A percentile compares a stretch with the other conserved stretches of the same genome.
phyloP scores from a whole-genome alignment of 768 basidiomycete genomes.

The Amanita muscaria region DNA sequence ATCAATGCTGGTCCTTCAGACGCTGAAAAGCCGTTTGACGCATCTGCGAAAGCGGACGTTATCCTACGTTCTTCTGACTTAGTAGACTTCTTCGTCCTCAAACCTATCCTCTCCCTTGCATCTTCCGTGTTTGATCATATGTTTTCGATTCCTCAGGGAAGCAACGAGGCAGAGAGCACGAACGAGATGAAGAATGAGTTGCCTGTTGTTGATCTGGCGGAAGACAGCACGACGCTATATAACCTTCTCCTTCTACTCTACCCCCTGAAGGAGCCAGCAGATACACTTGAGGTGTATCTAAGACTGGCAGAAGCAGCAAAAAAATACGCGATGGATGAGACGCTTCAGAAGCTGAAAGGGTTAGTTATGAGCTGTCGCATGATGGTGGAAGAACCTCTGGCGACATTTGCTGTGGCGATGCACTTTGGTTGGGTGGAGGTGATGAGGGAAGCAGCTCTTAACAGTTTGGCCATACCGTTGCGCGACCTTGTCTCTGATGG shows the following conservation, averaged over 20 bases:
- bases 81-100: constrained; percentile 22
- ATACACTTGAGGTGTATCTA: background rate
- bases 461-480: background rate
- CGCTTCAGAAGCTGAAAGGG: background rate
- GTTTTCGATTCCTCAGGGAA: constrained; percentile 17
- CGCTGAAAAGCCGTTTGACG: constrained; percentile 1
- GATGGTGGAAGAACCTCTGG: constrained; percentile 1
- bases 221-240: constrained; percentile 10
- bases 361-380: background rate
- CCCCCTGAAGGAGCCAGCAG: background rate
- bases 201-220: constrained; percentile 9
- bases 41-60: constrained; percentile 14
- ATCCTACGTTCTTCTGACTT: constrained; percentile 21
- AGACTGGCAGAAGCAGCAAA: background rate
- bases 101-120: constrained; percentile 18
- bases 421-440: constrained; percentile 1
- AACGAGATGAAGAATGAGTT: constrained; percentile 2
- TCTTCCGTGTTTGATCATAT: constrained; percentile 25
- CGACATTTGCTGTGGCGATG: background rate
- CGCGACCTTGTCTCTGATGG: background rate
- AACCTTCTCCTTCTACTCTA: constrained; percentile 10
- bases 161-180: background rate
- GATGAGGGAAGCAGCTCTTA: background rate
- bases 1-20: too few relatives aligned
- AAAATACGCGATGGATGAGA: constrained; percentile 1